Evolutionary conservation across 1,139 yeast species (phyloP).

Genomic region (Schwanniomyces etchellsii): DNA sequence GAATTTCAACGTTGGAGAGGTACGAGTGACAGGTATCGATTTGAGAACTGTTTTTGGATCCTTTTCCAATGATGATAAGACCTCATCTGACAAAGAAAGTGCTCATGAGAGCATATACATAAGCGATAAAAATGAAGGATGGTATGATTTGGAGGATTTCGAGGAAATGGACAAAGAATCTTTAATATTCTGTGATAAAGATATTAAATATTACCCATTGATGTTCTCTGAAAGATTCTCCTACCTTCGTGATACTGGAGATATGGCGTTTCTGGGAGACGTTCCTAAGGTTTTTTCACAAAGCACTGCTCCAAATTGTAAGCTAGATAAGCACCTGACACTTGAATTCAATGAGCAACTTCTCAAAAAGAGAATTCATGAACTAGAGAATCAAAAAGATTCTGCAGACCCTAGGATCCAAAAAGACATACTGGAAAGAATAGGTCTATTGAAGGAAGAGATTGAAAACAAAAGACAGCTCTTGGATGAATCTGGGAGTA

Average conservation of each 20-base stretch:
- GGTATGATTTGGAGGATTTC: conserved; percentile 41
- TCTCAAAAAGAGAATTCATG: too few species aligned
- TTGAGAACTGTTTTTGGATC: conserved; percentile 31
- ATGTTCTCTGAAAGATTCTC: conserved; percentile 33
- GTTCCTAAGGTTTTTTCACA: too few species aligned
- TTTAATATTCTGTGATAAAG: conserved; percentile 16
- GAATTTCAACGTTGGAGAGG: conserved; percentile 41
- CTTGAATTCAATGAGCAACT: too few species aligned
- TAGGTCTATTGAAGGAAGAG: too few species aligned
- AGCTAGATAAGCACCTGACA: too few species aligned
- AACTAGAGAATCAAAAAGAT: too few species aligned
- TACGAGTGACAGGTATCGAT: conserved; percentile 35
- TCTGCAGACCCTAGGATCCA: too few species aligned
- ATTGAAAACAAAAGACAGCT: conserved; percentile 1
- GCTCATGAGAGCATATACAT: conserved; percentile 14
- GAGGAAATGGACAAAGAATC: conserved; percentile 34
- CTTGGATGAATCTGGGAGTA: too few species aligned
- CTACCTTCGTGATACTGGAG: conserved; percentile 33
- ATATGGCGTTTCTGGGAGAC: conserved; percentile 1
- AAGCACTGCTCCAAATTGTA: too few species aligned
- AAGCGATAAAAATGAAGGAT: conserved; percentile 29
- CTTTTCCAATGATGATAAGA: conserved; percentile 17
- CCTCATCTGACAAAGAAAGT: conserved; percentile 8
- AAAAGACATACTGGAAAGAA: too few species aligned
- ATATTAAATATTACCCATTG: conserved; percentile 27